Evolutionary conservation across 495 filamentous ascomycete genomes (phyloP).

Genomic region (Aspergillus nidulans): DNA sequence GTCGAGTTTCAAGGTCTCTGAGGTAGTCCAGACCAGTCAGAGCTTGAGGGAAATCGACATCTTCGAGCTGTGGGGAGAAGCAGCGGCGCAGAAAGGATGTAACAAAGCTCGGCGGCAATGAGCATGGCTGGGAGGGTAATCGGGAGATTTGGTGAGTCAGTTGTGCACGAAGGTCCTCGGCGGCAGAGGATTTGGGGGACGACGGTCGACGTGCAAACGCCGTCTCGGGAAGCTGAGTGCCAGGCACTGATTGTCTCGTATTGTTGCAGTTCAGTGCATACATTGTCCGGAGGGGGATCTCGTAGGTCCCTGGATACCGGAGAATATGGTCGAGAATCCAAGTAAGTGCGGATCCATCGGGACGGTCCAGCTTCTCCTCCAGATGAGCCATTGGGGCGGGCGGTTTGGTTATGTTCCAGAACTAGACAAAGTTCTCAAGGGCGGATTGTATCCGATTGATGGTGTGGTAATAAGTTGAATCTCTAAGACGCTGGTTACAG

Average conservation of each 20-base stretch:
- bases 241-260: constrained; percentile 34
- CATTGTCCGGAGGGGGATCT: constrained; percentile 70
- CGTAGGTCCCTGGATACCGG: constrained; percentile 61
- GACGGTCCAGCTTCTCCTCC: constrained; percentile 19
- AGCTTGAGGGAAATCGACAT: constrained; percentile 69
- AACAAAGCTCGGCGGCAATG: constrained; percentile 63
- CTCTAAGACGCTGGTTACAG: constrained; percentile 3
- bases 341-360: constrained; percentile 43
- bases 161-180: constrained; percentile 57
- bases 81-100: constrained; percentile 60
- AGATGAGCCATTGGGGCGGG: constrained; percentile 22
- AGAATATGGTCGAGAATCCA: constrained; percentile 69
- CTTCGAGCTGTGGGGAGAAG: constrained; percentile 52
- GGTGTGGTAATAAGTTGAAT: neutral
- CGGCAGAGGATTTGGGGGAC: constrained; percentile 37
- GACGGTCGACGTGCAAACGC: constrained; percentile 34
- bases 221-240: constrained; percentile 28
- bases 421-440: neutral
- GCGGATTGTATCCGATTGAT: neutral
- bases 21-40: constrained; percentile 69
- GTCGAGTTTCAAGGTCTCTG: constrained; percentile 61
- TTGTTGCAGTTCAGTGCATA: constrained; percentile 66
- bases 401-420: neutral
- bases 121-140: constrained; percentile 59
- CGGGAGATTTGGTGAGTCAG: constrained; percentile 62